Conservation (phyloP, 306 rosid genomes). For the Hippophae gyantsensis region DNA sequence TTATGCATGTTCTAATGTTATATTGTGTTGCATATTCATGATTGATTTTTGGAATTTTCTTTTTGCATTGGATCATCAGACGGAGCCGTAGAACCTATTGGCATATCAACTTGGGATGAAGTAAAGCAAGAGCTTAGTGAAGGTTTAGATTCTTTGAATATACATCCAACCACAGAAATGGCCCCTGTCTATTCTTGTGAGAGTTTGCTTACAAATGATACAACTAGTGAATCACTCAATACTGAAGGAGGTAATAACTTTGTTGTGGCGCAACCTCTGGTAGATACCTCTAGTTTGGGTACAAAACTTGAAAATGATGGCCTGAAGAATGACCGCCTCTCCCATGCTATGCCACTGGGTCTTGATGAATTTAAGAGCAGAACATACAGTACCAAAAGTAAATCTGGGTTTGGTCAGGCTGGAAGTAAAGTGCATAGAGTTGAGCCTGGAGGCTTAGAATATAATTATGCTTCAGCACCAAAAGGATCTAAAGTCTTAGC, state of each 20-base stretch:
- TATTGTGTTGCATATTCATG: constrained; percentile 15
- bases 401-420: constrained; percentile 44
- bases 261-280: constrained; percentile 27
- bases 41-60: constrained; percentile 5
- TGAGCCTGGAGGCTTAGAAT: constrained; percentile 82
- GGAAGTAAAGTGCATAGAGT: constrained; percentile 61
- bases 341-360: constrained; percentile 58
- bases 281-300: constrained; percentile 24
- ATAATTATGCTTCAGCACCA: constrained; percentile 92
- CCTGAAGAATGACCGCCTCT: constrained; percentile 37
- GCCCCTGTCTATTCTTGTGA: constrained; percentile 20
- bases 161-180: constrained; percentile 14
- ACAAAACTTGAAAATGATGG: constrained; percentile 41
- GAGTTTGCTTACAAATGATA: constrained; percentile 21
- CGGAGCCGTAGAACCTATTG: constrained; percentile 35
- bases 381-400: constrained; percentile 50
- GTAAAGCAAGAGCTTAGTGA: constrained; percentile 29
- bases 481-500: constrained; percentile 96
- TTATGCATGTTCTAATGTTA: not conserved
- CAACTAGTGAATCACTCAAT: constrained; percentile 23
- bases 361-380: constrained; percentile 95
- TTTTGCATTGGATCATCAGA: constrained; percentile 26
- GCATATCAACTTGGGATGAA: constrained; percentile 45
- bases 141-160: constrained; percentile 21
- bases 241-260: constrained; percentile 20